Base-by-base conservation (phyloP, 768 basidiomycete genomes). In the Tulasnella sp. region DNA sequence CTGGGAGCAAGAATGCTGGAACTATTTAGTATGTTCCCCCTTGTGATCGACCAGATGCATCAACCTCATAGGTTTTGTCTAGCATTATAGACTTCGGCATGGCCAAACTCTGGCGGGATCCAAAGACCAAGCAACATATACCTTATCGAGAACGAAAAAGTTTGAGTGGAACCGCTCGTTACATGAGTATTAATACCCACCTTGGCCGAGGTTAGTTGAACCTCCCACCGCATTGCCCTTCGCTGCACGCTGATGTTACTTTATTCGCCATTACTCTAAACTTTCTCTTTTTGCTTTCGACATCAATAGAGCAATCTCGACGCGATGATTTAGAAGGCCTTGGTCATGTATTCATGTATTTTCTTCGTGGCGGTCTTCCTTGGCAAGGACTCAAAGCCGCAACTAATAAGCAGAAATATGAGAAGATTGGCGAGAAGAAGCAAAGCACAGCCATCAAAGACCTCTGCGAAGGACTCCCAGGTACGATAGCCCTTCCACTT, bases 151-250 rank as follows among this genome's bases (percentile, higher is more conserved):
- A 99, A 70, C 77, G 93, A 60, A 99, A 99, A 74, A 90, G 86
- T 64, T 71, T 99, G 48, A 88, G 84, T 60, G 95, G 95, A 13
- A 99, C 95, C 13, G 95, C 95, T 32, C 81, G 95, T 42, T 99
- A 99, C 72, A 99, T 99, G 95, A 90, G 86, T 65, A 98, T 99
- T 67, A 99, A 99, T 67, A 99, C 95, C 46, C 95, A 99, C 72
- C 66, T 99, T 53, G 95, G 95, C 35, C 75, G 95, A 72, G 92
- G 91, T 91, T 39, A 45, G 68, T 64, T 57, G 71, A 5, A 9
- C 33, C 25, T 4, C 29, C 39, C 27, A 19, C 20, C 41, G 16
- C 4, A 15, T 46, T 64, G 39, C 19, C 33, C 34, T 3, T 22
- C 37, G 29, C 25, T 52, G 42, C 15, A 43, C 35, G 53, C 52